Evolutionary conservation across 1,284 basidiomycete genomes (phyloP).

Genomic region (Cryptococcus neoformans): DNA sequence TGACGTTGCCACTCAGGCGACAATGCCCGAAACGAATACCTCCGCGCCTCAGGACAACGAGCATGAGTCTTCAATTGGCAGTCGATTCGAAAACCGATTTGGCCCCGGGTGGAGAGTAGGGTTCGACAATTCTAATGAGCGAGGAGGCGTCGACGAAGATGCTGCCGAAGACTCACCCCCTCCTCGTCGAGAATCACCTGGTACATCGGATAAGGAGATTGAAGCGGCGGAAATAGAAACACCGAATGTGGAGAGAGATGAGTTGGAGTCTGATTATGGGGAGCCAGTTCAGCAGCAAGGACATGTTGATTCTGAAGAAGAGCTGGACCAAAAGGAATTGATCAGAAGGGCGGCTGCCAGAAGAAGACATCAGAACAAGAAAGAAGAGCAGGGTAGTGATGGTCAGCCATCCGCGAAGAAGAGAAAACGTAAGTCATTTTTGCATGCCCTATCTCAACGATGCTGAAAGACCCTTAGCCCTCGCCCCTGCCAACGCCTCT

Average conservation of each 20-base stretch:
- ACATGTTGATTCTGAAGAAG: slow-evolving; percentile 7
- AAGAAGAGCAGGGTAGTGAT: slow-evolving; percentile 18
- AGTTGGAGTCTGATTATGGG: slow-evolving; percentile 11
- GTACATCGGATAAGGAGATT: neutral
- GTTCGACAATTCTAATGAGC: slow-evolving; percentile 36
- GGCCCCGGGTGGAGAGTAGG: slow-evolving; percentile 28
- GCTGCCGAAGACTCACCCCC: slow-evolving; percentile 17
- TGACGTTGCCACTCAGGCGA: too few species aligned
- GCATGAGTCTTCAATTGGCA: neutral
- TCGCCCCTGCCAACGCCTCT: slow-evolving; percentile 23
- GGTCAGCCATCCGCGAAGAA: slow-evolving; percentile 25
- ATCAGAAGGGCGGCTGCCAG: neutral
- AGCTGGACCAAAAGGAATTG: slow-evolving; percentile 3
- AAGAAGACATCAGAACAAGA: slow-evolving; percentile 13
- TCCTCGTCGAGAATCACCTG: neutral
- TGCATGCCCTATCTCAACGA: neutral
- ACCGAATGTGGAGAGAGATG: slow-evolving; percentile 10
- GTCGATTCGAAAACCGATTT: slow-evolving; percentile 11
- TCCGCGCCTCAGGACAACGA: slow-evolving; percentile 2
- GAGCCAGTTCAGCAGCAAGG: neutral
- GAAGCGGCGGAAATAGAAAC: neutral
- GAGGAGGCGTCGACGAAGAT: slow-evolving; percentile 23
- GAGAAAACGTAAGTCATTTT: slow-evolving; percentile 31
- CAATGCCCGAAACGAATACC: neutral
- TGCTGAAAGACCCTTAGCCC: slow-evolving; percentile 10